A percentile compares a stretch with the other conserved stretches of the same genome.
Evolutionary conservation across 1,284 basidiomycete genomes (phyloP).

Genomic region (Flammula alnicola): DNA sequence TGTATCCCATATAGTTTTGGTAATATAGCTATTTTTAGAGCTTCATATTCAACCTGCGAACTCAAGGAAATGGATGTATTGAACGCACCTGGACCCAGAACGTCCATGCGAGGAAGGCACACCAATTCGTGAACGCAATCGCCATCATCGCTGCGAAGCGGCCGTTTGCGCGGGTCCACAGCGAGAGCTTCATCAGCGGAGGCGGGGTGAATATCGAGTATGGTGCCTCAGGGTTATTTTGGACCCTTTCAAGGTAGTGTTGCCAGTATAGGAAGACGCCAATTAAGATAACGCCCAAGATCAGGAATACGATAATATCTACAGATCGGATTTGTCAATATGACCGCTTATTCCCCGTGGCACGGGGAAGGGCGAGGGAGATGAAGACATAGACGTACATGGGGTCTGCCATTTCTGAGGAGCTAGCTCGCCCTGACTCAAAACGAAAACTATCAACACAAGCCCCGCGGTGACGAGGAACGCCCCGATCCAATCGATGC

Average conservation of each 20-base stretch:
- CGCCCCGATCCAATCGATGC: conserved; percentile 87
- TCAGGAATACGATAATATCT: conserved; percentile 68
- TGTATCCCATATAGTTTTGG: conserved; percentile 60
- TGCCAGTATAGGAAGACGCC: conserved; percentile 74
- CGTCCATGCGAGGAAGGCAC: conserved; percentile 59
- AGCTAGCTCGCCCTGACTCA: conserved; percentile 76
- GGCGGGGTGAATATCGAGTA: conserved; percentile 52
- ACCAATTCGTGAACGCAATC: conserved; percentile 75
- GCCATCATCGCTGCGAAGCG: conserved; percentile 67
- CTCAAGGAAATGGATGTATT: neutral
- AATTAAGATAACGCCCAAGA: conserved; percentile 65
- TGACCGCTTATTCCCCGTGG: neutral
- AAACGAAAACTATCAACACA: conserved; percentile 79
- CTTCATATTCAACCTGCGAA: neutral
- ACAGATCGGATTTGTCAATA: neutral
- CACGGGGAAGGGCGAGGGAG: neutral
- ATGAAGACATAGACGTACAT: conserved; percentile 60
- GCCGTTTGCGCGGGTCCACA: conserved; percentile 74
- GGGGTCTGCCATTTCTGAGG: conserved; percentile 75
- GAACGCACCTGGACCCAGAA: conserved; percentile 58
- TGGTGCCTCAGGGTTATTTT: conserved; percentile 33
- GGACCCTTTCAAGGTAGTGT: conserved; percentile 55
- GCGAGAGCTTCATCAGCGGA: conserved; percentile 71
- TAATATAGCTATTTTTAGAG: conserved; percentile 59
- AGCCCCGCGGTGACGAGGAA: conserved; percentile 76